These are phyloP conservation scores for Exophiala sp. DNA, from an alignment of 2,329 filamentous ascomycete genomes.

Conservation along the genomic window DNA sequence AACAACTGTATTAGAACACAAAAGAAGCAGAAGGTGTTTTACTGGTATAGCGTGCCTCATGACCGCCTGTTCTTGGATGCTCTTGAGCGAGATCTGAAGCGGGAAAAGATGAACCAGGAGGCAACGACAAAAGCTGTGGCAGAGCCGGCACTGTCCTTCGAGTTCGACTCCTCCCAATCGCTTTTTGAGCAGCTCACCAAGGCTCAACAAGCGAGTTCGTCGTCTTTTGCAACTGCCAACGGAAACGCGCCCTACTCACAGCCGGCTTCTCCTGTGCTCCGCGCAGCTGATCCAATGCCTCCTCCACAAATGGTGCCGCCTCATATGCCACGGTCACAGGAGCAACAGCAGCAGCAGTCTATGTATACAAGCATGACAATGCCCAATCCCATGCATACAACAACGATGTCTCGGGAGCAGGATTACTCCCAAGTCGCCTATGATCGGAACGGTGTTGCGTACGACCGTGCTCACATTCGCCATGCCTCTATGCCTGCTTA, in stretches of 20 bases:
- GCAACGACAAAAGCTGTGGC: constrained; percentile 93
- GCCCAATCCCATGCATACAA: constrained; percentile 61
- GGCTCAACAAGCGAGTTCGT: constrained; percentile 96
- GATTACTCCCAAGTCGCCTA: constrained; percentile 79
- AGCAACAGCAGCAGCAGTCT: constrained; percentile 60
- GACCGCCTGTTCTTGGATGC: constrained; percentile 96
- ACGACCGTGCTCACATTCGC: constrained; percentile 77
- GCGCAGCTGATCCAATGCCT: constrained; percentile 89
- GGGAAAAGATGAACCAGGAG: constrained; percentile 99
- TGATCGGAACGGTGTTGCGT: constrained; percentile 83
- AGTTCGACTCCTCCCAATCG: constrained; percentile 98
- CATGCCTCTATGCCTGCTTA: constrained; percentile 99
- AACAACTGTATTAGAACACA: constrained; percentile 99
- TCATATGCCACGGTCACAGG: constrained; percentile 52
- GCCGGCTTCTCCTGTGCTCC: constrained; percentile 80
- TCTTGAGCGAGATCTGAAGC: constrained; percentile 92
- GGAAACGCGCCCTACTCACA: constrained; percentile 65
- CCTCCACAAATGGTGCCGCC: constrained; percentile 75
- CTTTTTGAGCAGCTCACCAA: constrained; percentile 99
- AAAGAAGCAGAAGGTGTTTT: constrained; percentile 99
- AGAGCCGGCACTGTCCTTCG: constrained; percentile 95
- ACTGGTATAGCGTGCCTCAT: constrained; percentile 99
- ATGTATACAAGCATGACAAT: constrained; percentile 67
- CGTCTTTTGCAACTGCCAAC: constrained; percentile 81
- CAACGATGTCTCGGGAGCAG: constrained; percentile 76